Base-by-base conservation (phyloP, 306 rosid species). In the Ochetophila trinervis region DNA sequence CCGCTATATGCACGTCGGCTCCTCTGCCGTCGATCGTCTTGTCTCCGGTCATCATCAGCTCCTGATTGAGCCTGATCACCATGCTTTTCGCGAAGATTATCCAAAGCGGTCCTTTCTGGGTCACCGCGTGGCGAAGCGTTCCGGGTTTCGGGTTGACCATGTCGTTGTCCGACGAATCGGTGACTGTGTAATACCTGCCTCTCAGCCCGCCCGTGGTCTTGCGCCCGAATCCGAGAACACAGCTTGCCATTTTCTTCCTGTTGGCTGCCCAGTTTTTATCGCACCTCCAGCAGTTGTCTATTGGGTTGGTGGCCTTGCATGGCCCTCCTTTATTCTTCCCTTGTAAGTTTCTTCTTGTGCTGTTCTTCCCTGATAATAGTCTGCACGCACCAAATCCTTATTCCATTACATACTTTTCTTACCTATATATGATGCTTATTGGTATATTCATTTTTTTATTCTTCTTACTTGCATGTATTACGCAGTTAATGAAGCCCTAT, bases 1-100 rank as follows among this genome's bases (percentile, higher is more conserved):
- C 2, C 4, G 82, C 61, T 36, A 91, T 83, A 44, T 51, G 72
- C 15, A 91, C 78, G 3, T 69, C 71, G 12, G 72, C 83, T 3
- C 97, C 96, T 52, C 97, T 73, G 3, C 80, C 96, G 50, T 88
- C 97, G 17, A 88, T 85, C 60, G 97, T 88, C 79, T 88, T 86
- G 78, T 91, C 53, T 7, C 82, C 18, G 0, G 49, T 4, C 77
- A 91, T 59, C 17, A 91, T 78, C 15, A 88, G 85, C 74, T 91
- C 97, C 44, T 88, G 85, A 3, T 48, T 19, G 2, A 85, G 84
- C 50, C 47, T 57, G 37, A 91, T 86, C 18, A 77, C 4, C 97
- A 91, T 86, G 90, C 59, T 73, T 9, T 21, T 66, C 0, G 51
- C 60, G 14, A 88, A 91, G 62, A 52, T 87, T 74, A 91, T 88